A percentile compares a stretch with the other conserved stretches of the same genome.
phyloP scores from a whole-genome alignment of 129 eudicot species.

The Pittosporum tobira region DNA sequence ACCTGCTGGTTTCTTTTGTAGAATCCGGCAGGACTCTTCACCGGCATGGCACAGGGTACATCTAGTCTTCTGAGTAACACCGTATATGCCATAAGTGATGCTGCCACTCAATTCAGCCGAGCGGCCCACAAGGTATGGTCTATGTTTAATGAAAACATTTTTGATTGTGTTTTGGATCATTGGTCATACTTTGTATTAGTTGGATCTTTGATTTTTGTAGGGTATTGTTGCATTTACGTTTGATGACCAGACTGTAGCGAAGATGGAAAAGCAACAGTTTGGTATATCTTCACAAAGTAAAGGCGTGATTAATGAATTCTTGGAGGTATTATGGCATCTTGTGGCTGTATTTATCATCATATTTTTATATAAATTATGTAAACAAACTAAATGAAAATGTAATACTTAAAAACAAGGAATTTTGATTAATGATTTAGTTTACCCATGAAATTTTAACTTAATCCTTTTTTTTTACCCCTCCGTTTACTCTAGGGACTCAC shows the following conservation, averaged over 20 bases:
- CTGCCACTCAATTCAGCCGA: conserved; percentile 94
- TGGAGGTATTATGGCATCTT: conserved; percentile 55
- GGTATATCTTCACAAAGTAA: conserved; percentile 68
- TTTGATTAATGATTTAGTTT: background rate
- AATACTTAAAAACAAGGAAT: background rate
- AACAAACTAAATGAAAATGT: no score
- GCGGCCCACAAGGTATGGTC: conserved; percentile 83
- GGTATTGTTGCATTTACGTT: conserved; percentile 89
- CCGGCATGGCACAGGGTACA: conserved; percentile 93
- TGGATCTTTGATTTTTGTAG: conserved; percentile 28
- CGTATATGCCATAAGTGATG: conserved; percentile 93
- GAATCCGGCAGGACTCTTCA: conserved; percentile 80
- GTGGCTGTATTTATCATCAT: background rate
- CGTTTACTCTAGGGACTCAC: conserved; percentile 64
- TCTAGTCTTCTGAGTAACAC: conserved; percentile 90
- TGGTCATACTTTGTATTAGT: background rate
- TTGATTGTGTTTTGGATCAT: background rate
- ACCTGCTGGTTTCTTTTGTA: conserved; percentile 26
- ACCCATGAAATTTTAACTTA: background rate
- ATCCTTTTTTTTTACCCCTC: background rate
- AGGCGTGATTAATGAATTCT: conserved; percentile 85
- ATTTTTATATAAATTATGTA: background rate
- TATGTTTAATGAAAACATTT: conserved; percentile 2
- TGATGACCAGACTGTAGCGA: conserved; percentile 55
- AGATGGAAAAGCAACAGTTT: conserved; percentile 61